Percentiles rank a stretch among this genome's conserved stretches.
Evolutionary conservation across 345 rosid genomes (phyloP).

Genomic region (Sonneratia caseolaris): DNA sequence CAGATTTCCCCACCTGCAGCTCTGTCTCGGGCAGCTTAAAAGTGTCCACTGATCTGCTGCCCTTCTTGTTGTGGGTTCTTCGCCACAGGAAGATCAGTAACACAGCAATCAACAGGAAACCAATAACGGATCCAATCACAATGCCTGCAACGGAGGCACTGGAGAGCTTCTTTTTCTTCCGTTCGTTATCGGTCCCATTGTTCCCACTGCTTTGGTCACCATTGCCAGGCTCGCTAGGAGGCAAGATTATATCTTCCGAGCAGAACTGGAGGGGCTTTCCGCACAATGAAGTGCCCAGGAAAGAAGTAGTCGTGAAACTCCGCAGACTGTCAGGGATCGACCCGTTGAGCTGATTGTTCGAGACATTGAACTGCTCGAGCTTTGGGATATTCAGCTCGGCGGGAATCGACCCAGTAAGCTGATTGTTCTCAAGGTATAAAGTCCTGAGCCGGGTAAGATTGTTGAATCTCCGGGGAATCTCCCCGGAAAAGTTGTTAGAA

Average conservation of each 20-base stretch:
- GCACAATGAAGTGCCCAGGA: conserved; percentile 67
- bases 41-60: conserved; percentile 49
- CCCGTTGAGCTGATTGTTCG: conserved; percentile 71
- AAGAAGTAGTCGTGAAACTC: conserved; percentile 39
- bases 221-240: conserved; percentile 36
- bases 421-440: conserved; percentile 26
- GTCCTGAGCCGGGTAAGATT: conserved; percentile 25
- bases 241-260: conserved; percentile 22
- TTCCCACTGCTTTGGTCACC: conserved; percentile 7
- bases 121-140: conserved; percentile 67
- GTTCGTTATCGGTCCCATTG: conserved; percentile 6
- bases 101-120: conserved; percentile 34
- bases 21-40: conserved; percentile 50
- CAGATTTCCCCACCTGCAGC: conserved; percentile 43
- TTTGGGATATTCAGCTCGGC: conserved; percentile 16
- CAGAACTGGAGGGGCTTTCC: conserved; percentile 59
- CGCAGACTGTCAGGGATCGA: conserved; percentile 46
- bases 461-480: conserved; percentile 13
- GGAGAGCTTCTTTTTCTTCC: conserved; percentile 49
- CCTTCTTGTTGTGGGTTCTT: conserved; percentile 41
- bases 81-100: conserved; percentile 49
- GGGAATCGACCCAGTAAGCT: conserved; percentile 27
- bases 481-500: conserved; percentile 27
- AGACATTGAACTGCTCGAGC: conserved; percentile 71
- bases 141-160: conserved; percentile 88